Evolutionary conservation across 1,284 basidiomycete species (phyloP), one percentile per base, ranked within the genome.

Genomic region (Ceraceosorus guamensis): DNA sequence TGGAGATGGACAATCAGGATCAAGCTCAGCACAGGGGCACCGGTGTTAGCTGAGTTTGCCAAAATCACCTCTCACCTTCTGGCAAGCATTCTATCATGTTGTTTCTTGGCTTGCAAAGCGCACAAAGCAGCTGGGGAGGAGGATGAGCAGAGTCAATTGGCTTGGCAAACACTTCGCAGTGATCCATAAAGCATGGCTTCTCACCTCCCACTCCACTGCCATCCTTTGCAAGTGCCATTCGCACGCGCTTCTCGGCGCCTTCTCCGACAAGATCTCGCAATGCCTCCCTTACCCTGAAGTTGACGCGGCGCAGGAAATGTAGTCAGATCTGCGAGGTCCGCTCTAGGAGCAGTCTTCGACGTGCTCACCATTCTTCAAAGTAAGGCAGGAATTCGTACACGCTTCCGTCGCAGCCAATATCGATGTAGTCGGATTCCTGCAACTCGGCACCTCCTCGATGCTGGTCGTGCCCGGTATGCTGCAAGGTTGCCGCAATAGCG

Each of bases 131-230:
- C 56, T 41, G 39, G 11, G 3, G 39, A 16, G 16, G 16, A 33
- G 6, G 39, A 41, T 11, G 39, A 41, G 39, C 39, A 41, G 39
- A 41, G 16, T 41, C 39, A 41, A 2, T 2, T 1, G 16, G 11
- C 39, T 16, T 16, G 3, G 16, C 16, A 4, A 14, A 75, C 86
- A 78, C 24, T 24, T 24, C 24, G 24, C 24, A 24, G 24, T 24
- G 2, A 24, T 24, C 24, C 24, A 24, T 24, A 24, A 24, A 24
- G 24, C 24, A 24, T 24, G 3, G 24, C 24, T 24, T 24, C 24
- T 24, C 77, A 91, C 89, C 90, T 72, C 93, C 93, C 43, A 93
- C 91, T 52, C 93, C 95, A 73, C 89, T 92, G 30, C 95, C 93
- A 73, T 98, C 95, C 79, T 95, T 97, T 4, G 93, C 93, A 67